Evolutionary conservation across 2,329 filamentous ascomycete genomes (phyloP), one percentile per base, ranked within the genome.

Genomic region (Colletotrichum sp.): DNA sequence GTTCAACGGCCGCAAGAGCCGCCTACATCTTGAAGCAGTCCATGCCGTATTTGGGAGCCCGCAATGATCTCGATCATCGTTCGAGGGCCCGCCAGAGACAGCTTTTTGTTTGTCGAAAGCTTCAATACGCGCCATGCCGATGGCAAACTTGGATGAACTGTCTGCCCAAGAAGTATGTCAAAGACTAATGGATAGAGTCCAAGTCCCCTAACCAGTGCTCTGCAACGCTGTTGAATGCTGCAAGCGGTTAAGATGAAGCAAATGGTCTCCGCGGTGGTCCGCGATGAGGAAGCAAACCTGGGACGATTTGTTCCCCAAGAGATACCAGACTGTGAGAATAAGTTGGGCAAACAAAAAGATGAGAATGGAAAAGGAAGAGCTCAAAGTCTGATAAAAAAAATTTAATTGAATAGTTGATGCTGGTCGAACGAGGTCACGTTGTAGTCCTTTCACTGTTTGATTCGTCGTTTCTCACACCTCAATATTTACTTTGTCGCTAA

Each of bases 1-100:
- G 34, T 88, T 83, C 1, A 90, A 79, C 39, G 88, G 88, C 4
- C 88, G 86, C 21, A 90, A 83, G 7, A 89, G 79, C 4, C 87
- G 84, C 64, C 87, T 85, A 60, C 88, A 90, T 71, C 87, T 82
- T 66, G 86, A 84, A 7, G 88, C 86, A 6, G 87, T 89, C 88
- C 88, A 90, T 14, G 59, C 12, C 5, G 43, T 18, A 8, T 16
- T 24, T 24, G 59, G 28, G 12, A 34, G 28, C n/a, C 18, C 7
- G 59, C n/a, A 10, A 14, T 36, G 34, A 21, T 61, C 16, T 32
- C 59, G 59, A 21, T 14, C 30, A 36, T 32, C n/a, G 12, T 30
- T 61, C 59, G 30, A 21, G 28, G 9, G 32, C 59, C 59, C 18
- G 16, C n/a, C 16, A 13, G 18, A 21, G n/a, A 12, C n/a, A 21